Evolutionary conservation across 805 yeast species (phyloP), one percentile per base, ranked within the genome.

Genomic region (Yarrowia deformans): DNA sequence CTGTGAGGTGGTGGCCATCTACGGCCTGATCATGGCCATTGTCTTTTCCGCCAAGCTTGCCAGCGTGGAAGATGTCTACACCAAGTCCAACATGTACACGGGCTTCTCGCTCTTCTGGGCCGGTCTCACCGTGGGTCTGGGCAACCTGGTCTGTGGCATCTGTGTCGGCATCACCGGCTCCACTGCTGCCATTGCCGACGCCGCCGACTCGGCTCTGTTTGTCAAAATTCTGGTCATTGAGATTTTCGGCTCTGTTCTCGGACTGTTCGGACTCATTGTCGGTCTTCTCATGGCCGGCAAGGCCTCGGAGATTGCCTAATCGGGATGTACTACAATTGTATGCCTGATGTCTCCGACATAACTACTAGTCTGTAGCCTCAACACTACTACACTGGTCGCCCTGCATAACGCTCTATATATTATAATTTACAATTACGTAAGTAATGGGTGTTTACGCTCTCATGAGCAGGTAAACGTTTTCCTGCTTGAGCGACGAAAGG

Each of bases 1-100:
- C 84, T 95, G 99, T 84, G 99, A 95, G 82, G 99, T 95, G 74
- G 99, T 95, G 69, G 99, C 99, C 73, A 95, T 95, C 78, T 95
- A 95, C 78, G 99, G 99, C 3, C 86, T 95, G 73, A 95, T 95
- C 78, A 94, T 94, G 90, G 93, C 98, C 45, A 95, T 95, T 84
- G 98, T 95, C 50, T 95, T 95, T 76, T 90, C 97, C 19, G 87
- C 98, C 37, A 95, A 95, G 78, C 83, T 95, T 74, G 82, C 87
- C 40, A 84, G 87, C 37, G 81, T 84, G n/a, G 84, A 82, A 39
- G 81, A 86, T 3, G 80, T 93, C 69, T 87, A 82, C 76, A 86
- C 97, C n/a, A 87, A 88, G 75, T 90, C 89, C 69, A 95, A 95
- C 81, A 81, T 93, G 75, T 95, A 91, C 81, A 95, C 99, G 5